A percentile compares a stretch with the other conserved stretches of the same genome.
Evolutionary conservation across 257 asterid genomes (phyloP).

Genomic region (Osmanthus fragrans): DNA sequence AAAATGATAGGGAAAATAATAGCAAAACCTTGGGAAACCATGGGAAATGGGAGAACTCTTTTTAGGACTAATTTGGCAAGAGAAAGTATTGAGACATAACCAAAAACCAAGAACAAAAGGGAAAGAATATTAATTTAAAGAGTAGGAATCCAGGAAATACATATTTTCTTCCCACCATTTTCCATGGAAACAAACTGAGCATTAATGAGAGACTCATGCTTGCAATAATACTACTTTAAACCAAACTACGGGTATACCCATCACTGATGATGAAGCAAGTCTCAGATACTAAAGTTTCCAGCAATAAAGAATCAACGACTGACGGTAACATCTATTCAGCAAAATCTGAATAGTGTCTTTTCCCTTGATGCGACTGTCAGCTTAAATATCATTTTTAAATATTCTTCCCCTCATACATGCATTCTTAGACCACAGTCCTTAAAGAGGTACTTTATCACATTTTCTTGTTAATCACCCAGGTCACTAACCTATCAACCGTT

Average conservation of each 20-base stretch:
- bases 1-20: neutral
- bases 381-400: neutral
- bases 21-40: neutral
- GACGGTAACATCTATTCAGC: constrained; percentile 4
- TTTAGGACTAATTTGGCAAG: neutral
- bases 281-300: neutral
- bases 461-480: neutral
- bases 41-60: neutral
- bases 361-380: neutral
- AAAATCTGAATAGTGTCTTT: neutral
- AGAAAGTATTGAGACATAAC: neutral
- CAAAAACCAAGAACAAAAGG: neutral
- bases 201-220: constrained; percentile 4
- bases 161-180: neutral
- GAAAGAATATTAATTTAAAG: neutral
- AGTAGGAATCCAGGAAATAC: neutral
- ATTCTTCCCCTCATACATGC: neutral
- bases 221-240: neutral
- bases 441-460: neutral
- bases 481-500: neutral
- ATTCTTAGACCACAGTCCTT: neutral
- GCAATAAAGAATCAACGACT: constrained; percentile 14
- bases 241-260: neutral
- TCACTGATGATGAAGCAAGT: neutral
- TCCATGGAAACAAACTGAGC: neutral